Evolutionary conservation across 495 filamentous ascomycete genomes (phyloP).

Genomic region (Schizothecium vesticola): DNA sequence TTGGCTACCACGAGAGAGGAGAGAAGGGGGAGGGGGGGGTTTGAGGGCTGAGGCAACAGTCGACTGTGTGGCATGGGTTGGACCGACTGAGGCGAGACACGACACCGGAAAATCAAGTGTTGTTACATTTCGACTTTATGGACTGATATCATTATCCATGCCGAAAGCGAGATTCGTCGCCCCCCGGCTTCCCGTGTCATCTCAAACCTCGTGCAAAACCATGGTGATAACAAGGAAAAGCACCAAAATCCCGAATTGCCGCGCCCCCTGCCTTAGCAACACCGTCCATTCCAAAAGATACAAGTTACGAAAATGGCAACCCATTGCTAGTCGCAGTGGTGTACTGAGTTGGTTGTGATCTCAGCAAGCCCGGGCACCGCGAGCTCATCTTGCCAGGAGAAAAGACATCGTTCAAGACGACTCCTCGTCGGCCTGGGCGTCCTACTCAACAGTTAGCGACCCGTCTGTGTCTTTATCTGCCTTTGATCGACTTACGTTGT

Average conservation of each 20-base stretch:
- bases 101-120: background rate
- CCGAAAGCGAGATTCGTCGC: slow-evolving; percentile 12
- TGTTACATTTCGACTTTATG: slow-evolving; percentile 12
- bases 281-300: slow-evolving; percentile 42
- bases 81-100: background rate
- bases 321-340: slow-evolving; percentile 16
- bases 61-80: background rate
- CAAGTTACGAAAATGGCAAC: slow-evolving; percentile 31
- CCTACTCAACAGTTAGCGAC: slow-evolving; percentile 10
- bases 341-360: slow-evolving; percentile 23
- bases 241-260: slow-evolving; percentile 30
- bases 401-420: slow-evolving; percentile 29
- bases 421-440: slow-evolving; percentile 46
- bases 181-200: slow-evolving; percentile 24
- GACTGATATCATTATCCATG: slow-evolving; percentile 21
- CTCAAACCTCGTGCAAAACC: slow-evolving; percentile 32
- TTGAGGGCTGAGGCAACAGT: background rate
- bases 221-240: slow-evolving; percentile 27
- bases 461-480: background rate
- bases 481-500: slow-evolving; percentile 58
- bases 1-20: background rate
- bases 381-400: slow-evolving; percentile 30
- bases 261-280: slow-evolving; percentile 32
- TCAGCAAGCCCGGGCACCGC: slow-evolving; percentile 26
- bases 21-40: background rate